These are phyloP conservation scores for Scytalidium sp. DNA, from an alignment of 2,329 filamentous ascomycete genomes.

Conservation along the genomic window DNA sequence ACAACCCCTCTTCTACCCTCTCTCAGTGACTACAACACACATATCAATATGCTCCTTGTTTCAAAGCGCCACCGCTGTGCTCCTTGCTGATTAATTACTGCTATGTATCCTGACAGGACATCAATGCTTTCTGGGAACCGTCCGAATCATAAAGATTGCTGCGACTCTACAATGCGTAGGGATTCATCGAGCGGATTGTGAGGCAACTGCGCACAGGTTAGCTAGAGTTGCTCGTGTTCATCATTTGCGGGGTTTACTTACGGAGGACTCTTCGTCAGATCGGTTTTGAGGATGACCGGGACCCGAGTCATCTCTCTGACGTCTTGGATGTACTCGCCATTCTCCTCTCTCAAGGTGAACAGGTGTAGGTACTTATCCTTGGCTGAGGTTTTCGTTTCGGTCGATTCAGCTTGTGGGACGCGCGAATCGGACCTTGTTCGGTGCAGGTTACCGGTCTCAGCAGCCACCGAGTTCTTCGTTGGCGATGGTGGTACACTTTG, in stretches of 20 bases:
- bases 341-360: conserved; percentile 87
- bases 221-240: conserved; percentile 15
- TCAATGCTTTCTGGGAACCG: not conserved
- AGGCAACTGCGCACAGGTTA: conserved; percentile 61
- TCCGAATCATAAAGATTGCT: conserved; percentile 35
- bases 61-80: not conserved
- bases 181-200: conserved; percentile 81
- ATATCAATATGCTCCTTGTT: not conserved
- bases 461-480: conserved; percentile 66
- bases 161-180: conserved; percentile 52
- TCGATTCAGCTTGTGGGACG: conserved; percentile 70
- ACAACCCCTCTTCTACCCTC: not conserved
- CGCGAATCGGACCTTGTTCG: conserved; percentile 94
- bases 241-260: conserved; percentile 56
- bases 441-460: conserved; percentile 64
- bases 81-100: not conserved
- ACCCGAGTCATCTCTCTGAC: conserved; percentile 97
- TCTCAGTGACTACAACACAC: not conserved
- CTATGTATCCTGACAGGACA: not conserved
- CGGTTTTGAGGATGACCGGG: conserved; percentile 97
- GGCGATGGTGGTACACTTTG: conserved; percentile 95
- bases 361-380: conserved; percentile 95
- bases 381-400: conserved; percentile 78
- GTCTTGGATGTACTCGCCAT: conserved; percentile 96
- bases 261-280: conserved; percentile 98